Evolutionary conservation across 331 rosid genomes (phyloP).

Genomic region (Erythrophleum ivorense): DNA sequence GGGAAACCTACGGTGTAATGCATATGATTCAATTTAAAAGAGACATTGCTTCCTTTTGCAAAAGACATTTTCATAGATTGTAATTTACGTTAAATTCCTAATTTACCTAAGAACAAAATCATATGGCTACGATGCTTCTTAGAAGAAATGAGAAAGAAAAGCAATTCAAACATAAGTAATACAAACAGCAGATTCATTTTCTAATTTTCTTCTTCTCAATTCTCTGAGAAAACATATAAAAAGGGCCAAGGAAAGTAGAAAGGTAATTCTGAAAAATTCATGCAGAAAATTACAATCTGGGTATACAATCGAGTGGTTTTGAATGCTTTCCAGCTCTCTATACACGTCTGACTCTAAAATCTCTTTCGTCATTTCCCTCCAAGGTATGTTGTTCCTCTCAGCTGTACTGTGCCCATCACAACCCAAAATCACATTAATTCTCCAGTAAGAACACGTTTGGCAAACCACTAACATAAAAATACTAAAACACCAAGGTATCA

Average conservation of each 20-base stretch:
- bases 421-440: constrained; percentile 35
- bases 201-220: background rate
- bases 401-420: constrained; percentile 59
- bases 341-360: constrained; percentile 66
- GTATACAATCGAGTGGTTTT: constrained; percentile 54
- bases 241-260: constrained; percentile 1
- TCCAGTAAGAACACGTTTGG: constrained; percentile 13
- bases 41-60: background rate
- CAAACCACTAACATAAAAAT: background rate
- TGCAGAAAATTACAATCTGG: constrained; percentile 58
- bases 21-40: background rate
- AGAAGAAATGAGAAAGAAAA: background rate
- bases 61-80: background rate
- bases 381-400: constrained; percentile 72
- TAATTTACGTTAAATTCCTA: background rate
- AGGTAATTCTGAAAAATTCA: background rate
- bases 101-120: background rate
- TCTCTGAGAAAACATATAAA: background rate
- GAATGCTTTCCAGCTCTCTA: constrained; percentile 63
- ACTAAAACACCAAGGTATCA: background rate
- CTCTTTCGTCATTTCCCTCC: constrained; percentile 61
- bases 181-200: background rate
- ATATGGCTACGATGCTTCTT: no score
- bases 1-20: background rate
- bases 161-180: background rate